phyloP scores from a whole-genome alignment of 164 flowering plant species.

The Paratinospora sagittata region DNA sequence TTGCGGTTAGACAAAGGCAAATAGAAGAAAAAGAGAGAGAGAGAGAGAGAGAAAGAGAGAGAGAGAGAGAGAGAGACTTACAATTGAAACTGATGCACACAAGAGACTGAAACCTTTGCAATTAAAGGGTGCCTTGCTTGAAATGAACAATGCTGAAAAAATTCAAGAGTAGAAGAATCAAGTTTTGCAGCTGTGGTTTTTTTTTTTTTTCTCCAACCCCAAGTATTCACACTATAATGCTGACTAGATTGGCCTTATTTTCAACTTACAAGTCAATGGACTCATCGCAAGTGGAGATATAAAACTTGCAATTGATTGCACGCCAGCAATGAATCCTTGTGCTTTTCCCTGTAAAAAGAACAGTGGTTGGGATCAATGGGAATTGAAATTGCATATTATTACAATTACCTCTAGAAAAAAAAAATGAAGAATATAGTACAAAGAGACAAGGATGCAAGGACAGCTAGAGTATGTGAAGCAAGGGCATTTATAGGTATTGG shows the following conservation, averaged over 20 bases:
- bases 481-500: neutral
- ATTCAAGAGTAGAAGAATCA: neutral
- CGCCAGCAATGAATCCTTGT: constrained; percentile 79
- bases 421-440: too few species aligned
- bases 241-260: neutral
- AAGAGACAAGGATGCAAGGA: too few species aligned
- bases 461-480: too few species aligned
- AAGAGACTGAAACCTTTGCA: constrained; percentile 88
- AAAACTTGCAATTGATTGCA: constrained; percentile 65
- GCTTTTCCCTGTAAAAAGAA: constrained; percentile 93
- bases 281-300: constrained; percentile 79
- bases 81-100: constrained; percentile 61
- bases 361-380: too few species aligned
- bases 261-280: constrained; percentile 71
- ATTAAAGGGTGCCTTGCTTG: constrained; percentile 65
- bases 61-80: constrained; percentile 17
- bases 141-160: constrained; percentile 49
- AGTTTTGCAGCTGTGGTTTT: too few species aligned
- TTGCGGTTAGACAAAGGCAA: neutral
- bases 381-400: neutral
- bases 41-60: constrained; percentile 7
- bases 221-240: neutral
- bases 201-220: too few species aligned
- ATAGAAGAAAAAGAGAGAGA: neutral
- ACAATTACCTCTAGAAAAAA: neutral